These are phyloP conservation scores for Paralagenidium karlingii DNA, from an alignment of 352 stramenopile species.

Conservation along the genomic window DNA sequence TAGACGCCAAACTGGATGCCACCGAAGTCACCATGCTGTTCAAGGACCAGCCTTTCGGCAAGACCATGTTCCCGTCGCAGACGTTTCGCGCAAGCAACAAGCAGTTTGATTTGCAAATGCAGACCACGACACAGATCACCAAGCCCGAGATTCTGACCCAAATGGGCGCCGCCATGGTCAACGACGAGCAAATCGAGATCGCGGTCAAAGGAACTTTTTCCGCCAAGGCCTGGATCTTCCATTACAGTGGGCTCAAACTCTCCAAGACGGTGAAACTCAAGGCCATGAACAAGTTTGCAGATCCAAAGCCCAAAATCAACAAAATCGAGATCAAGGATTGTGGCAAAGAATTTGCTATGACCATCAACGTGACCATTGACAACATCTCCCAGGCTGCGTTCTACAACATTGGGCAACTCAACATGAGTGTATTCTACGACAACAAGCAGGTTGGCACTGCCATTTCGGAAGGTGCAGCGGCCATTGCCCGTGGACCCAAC, in stretches of 20 bases:
- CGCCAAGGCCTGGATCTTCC: conserved; percentile 29
- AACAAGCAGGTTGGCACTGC: not conserved
- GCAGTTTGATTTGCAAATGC: conserved; percentile 40
- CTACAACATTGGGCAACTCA: not conserved
- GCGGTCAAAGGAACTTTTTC: conserved; percentile 20
- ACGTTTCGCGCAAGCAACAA: conserved; percentile 28
- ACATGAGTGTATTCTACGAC: conserved; percentile 1
- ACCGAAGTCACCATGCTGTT: conserved; percentile 32
- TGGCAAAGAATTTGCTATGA: conserved; percentile 23
- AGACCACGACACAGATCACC: conserved; percentile 15
- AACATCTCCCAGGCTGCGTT: not conserved
- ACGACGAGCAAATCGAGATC: conserved; percentile 19
- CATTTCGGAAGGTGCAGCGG: not conserved
- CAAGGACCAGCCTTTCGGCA: conserved; percentile 23
- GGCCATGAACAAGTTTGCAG: conserved; percentile 42
- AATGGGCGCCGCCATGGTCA: conserved; percentile 25
- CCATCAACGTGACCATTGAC: conserved; percentile 36
- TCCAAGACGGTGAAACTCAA: conserved; percentile 24
- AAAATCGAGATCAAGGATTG: conserved; percentile 37
- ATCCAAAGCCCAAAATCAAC: conserved; percentile 29
- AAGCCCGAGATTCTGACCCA: conserved; percentile 25
- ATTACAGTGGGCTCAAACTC: conserved; percentile 32
- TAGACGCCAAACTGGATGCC: conserved; percentile 30
- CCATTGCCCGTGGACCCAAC: not conserved
- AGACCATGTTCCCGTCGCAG: conserved; percentile 30